Evolutionary conservation across 1,139 yeast genomes (phyloP).

Genomic region (Meyerozyma elateridarum): DNA sequence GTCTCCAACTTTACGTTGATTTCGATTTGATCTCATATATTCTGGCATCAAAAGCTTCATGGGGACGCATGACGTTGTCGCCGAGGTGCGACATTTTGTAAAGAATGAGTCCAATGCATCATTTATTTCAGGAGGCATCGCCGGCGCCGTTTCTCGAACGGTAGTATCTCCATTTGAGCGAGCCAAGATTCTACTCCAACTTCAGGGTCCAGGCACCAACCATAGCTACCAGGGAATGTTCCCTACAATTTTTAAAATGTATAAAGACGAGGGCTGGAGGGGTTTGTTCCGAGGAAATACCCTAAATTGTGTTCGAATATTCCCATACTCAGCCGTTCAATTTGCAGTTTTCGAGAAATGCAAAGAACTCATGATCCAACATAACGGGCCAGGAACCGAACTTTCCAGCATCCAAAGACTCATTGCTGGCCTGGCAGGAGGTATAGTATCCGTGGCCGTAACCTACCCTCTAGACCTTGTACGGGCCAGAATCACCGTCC

Average conservation of each 20-base stretch:
- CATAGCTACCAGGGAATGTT: slow-evolving; percentile 70
- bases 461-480: slow-evolving; percentile 93
- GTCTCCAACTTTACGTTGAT: too few species aligned
- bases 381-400: slow-evolving; percentile 30
- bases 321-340: slow-evolving; percentile 95
- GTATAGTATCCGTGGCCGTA: slow-evolving; percentile 71
- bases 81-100: slow-evolving; percentile 25
- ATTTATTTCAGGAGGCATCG: slow-evolving; percentile 55
- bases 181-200: slow-evolving; percentile 85
- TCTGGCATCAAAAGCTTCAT: too few species aligned
- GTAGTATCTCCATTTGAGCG: slow-evolving; percentile 94
- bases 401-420: slow-evolving; percentile 46
- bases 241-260: slow-evolving; percentile 72
- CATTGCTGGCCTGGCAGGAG: slow-evolving; percentile 76
- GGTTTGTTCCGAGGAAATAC: slow-evolving; percentile 92
- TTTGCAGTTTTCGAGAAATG: slow-evolving; percentile 78
- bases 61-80: too few species aligned
- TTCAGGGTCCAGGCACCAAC: slow-evolving; percentile 69
- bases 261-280: slow-evolving; percentile 82
- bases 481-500: slow-evolving; percentile 83
- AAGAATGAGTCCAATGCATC: slow-evolving; percentile 56
- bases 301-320: slow-evolving; percentile 79
- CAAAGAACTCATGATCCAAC: slow-evolving; percentile 42
- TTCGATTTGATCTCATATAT: too few species aligned
- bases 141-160: slow-evolving; percentile 91